phyloP scores from a whole-genome alignment of 768 basidiomycete species.

The Pleurotus citrinopileatus region DNA sequence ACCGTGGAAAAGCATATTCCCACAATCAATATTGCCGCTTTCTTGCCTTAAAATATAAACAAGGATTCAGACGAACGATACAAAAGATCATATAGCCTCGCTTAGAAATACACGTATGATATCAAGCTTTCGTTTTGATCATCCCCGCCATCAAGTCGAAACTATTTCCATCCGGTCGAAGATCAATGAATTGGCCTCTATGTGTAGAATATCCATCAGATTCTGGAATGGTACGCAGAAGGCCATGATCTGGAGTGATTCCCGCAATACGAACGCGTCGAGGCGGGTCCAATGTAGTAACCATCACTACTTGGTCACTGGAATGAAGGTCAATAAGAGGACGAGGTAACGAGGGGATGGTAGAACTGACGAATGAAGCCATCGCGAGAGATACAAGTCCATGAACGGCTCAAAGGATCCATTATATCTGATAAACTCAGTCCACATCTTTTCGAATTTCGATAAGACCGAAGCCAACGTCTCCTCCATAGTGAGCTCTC shows the following conservation, averaged over 20 bases:
- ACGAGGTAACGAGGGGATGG: neutral
- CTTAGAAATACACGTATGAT: too few species aligned
- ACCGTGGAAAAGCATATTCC: too few species aligned
- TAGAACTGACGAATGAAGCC: slow-evolving; percentile 86
- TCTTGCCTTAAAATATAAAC: too few species aligned
- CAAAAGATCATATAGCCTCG: too few species aligned
- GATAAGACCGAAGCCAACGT: slow-evolving; percentile 73
- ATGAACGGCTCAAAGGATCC: slow-evolving; percentile 84
- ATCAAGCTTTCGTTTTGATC: slow-evolving; percentile 56
- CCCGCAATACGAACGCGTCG: slow-evolving; percentile 73
- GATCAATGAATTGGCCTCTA: slow-evolving; percentile 63
- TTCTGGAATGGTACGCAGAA: slow-evolving; percentile 78
- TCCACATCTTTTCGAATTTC: slow-evolving; percentile 80
- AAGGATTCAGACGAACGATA: too few species aligned
- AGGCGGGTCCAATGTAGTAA: slow-evolving; percentile 75
- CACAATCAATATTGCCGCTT: too few species aligned
- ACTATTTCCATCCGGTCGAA: slow-evolving; percentile 96
- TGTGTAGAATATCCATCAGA: slow-evolving; percentile 26
- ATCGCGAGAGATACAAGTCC: slow-evolving; percentile 71
- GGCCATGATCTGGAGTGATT: slow-evolving; percentile 85
- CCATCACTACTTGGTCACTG: slow-evolving; percentile 80
- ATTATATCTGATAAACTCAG: slow-evolving; percentile 54
- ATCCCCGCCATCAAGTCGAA: slow-evolving; percentile 93
- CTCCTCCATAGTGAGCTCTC: slow-evolving; percentile 61
- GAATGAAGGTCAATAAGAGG: neutral